Base-by-base conservation (phyloP, 2,329 filamentous ascomycete genomes). In the Pyrenophora teres region DNA sequence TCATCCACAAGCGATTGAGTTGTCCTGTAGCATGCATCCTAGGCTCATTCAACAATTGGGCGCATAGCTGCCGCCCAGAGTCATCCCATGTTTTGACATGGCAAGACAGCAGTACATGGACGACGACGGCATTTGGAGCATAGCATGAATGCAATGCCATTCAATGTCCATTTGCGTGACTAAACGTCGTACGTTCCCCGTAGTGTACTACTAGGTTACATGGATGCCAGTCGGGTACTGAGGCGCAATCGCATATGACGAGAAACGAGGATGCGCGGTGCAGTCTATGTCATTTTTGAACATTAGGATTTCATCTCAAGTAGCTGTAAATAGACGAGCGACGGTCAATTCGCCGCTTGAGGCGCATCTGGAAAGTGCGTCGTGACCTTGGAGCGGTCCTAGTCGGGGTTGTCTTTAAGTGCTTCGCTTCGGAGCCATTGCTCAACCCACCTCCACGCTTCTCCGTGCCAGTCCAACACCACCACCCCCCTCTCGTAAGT, bases 21-120 rank as follows among this genome's bases (percentile, higher is more conserved):
- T 63, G 59, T 60, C 59, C 37, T 54, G 59, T 58, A 58, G 55
- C 60, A 65, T 66, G 64, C 60, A 64, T 63, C 61, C 46, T 62
- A 60, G 54, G 46, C 56, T 45, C 35, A 40, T 43, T 56, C 56
- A 42, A 49, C 60, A 45, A 67, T 68, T 67, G 67, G 70, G 63
- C 61, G 62, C 63, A 63, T 65, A 66, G 59, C 55, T 66, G 66
- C 57, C 62, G 63, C 65, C 23, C 64, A 55, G 62, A 60, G 50
- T 52, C 60, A 60, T 63, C 56, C 55, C 53, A 60, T 63, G 69
- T 68, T 68, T 65, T 63, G 63, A 63, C 56, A 49, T 63, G 57
- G 46, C 62, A 46, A 56, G 60, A 56, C 58, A 64, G 63, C 62
- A 55, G 57, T 56, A 62, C 57, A 62, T 41, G 56, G 50, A 59